Evolutionary conservation across 208 protist species (phyloP), one percentile per base, ranked within the genome.

Genomic region (Borovskyia barvae): DNA sequence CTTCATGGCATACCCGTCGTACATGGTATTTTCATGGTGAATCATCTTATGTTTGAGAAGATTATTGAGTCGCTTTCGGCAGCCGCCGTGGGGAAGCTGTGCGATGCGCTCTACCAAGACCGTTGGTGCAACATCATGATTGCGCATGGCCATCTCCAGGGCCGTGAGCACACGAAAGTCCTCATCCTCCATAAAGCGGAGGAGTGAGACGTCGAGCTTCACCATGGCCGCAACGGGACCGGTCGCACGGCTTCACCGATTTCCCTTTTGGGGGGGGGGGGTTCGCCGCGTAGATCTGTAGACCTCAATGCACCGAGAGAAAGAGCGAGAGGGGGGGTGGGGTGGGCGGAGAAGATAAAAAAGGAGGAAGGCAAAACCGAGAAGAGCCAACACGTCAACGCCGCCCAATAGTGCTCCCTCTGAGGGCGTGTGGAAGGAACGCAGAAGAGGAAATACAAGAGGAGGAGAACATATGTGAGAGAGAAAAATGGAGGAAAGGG

Each of bases 81-180:
- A 86, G n/a, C 93, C 95, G 29, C 97, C 97, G 51, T 91, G 87
- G 28, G 89, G 95, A 4, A 99, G 83, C 45, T 91, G 89, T 1
- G 98, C 92, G 62, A 99, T 97, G 41, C 75, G 80, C 28, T 94
- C 84, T 50, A 99, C 90, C 1, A 99, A 78, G 24, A 72, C 73
- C 0, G 85, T 85, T 0, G 98, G 97, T 0, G 98, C 97, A 2
- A 99, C 66, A 46, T 99, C 98, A 81, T 99, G 99, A 71, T 99
- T 99, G 30, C 97, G 97, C 97, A 98, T 99, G 24, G 98, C 96
- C 93, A 99, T 94, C 77, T 99, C 98, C 8, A 99, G 75, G n/a
- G 92, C 85, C 17, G 80, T 90, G 15, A 97, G 69, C 2, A 94
- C 89, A 42, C 90, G 87, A 51, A 94, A 97, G 62, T 97, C 93